Conservation (phyloP, 192 early-diverging fungal genomes). For the Phycomyces nitens region DNA sequence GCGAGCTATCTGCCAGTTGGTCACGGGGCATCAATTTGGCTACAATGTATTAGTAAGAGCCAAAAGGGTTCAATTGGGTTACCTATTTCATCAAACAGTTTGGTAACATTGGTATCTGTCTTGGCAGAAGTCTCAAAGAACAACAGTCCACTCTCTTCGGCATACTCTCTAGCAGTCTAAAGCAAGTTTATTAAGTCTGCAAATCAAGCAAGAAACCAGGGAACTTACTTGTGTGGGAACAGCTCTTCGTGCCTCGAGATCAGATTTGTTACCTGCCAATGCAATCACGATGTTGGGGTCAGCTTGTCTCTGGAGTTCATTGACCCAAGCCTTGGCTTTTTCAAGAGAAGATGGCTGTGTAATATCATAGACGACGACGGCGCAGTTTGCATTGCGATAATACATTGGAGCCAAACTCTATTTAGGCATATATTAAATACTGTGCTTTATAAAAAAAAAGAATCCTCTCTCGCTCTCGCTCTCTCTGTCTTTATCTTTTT, state of each 20-base stretch:
- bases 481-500: background rate
- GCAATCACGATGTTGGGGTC: conserved; percentile 71
- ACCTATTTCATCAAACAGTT: conserved; percentile 65
- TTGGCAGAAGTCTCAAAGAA: conserved; percentile 72
- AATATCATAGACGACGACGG: conserved; percentile 72
- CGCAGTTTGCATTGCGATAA: conserved; percentile 68
- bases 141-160: conserved; percentile 57
- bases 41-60: no score
- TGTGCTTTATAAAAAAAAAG: background rate
- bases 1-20: conserved; percentile 53
- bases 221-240: conserved; percentile 59
- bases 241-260: conserved; percentile 60
- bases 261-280: conserved; percentile 64
- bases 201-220: background rate
- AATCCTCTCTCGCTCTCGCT: background rate
- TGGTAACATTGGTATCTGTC: conserved; percentile 56
- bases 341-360: conserved; percentile 68
- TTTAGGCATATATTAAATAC: background rate
- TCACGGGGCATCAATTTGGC: conserved; percentile 71
- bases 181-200: no score
- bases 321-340: conserved; percentile 68
- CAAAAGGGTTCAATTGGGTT: no score
- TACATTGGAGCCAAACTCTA: conserved; percentile 72
- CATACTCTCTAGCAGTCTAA: conserved; percentile 63
- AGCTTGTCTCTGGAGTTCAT: conserved; percentile 66